Percentiles rank a stretch among this genome's conserved stretches.
These are phyloP conservation scores for Yamadazyma triangularis DNA, from an alignment of 1,139 yeast species.

Conservation along the genomic window DNA sequence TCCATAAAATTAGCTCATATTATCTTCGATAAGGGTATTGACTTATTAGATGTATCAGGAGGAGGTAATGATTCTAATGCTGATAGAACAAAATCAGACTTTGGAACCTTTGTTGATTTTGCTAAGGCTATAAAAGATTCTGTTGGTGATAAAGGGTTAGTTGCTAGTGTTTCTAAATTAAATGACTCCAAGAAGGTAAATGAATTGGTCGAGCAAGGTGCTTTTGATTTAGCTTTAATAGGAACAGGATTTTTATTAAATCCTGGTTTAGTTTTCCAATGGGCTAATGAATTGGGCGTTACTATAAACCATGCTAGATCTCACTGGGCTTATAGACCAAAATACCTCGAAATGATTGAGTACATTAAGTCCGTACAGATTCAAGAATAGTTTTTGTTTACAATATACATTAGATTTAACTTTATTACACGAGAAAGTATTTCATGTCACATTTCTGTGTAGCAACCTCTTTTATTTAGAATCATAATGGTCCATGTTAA, in stretches of 20 bases:
- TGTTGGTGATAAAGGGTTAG: conserved; percentile 35
- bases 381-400: no score
- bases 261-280: conserved; percentile 44
- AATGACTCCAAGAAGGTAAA: conserved; percentile 31
- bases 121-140: conserved; percentile 41
- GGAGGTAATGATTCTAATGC: conserved; percentile 46
- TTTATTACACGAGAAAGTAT: no score
- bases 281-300: conserved; percentile 48
- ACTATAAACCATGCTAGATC: conserved; percentile 22
- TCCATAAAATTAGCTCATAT: conserved; percentile 37
- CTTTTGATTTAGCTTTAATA: conserved; percentile 42
- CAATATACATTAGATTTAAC: no score
- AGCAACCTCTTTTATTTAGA: no score
- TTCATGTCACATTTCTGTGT: no score
- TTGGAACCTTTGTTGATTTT: conserved; percentile 28
- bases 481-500: no score
- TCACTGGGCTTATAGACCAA: conserved; percentile 11
- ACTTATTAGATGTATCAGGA: conserved; percentile 49
- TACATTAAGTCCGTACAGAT: conserved; percentile 7
- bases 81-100: conserved; percentile 16
- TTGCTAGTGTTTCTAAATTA: conserved; percentile 48
- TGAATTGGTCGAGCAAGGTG: conserved; percentile 33
- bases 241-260: conserved; percentile 44
- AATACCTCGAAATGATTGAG: conserved; percentile 8
- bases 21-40: conserved; percentile 44